phyloP scores from a whole-genome alignment of 768 basidiomycete species.

The Phlebiopsis gigantea region DNA sequence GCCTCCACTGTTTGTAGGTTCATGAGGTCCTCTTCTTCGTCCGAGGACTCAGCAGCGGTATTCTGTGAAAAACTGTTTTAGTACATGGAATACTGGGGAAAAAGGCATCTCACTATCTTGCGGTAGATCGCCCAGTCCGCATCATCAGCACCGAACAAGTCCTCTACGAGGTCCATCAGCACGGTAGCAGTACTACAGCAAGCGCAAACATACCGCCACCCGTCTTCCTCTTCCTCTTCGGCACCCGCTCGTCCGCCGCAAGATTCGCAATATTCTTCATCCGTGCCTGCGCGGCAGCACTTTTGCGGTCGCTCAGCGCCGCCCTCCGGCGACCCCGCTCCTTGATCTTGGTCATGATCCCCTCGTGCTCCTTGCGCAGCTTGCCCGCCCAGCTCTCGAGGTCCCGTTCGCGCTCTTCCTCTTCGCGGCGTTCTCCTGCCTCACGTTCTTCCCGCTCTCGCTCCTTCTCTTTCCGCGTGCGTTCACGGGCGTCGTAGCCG shows the following conservation, averaged over 20 bases:
- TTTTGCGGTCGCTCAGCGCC: slow-evolving; percentile 86
- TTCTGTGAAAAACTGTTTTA: slow-evolving; percentile 41
- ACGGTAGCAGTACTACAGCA: neutral
- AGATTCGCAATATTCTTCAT: slow-evolving; percentile 95
- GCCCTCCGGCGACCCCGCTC: slow-evolving; percentile 74
- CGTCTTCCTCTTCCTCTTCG: slow-evolving; percentile 82
- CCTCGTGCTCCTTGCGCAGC: slow-evolving; percentile 78
- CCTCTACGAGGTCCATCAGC: slow-evolving; percentile 46
- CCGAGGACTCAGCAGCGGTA: slow-evolving; percentile 64
- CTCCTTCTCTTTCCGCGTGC: slow-evolving; percentile 83
- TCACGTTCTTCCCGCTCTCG: slow-evolving; percentile 67
- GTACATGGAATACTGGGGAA: neutral
- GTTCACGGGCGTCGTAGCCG: slow-evolving; percentile 85
- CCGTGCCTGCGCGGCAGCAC: slow-evolving; percentile 88
- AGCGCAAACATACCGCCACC: slow-evolving; percentile 56
- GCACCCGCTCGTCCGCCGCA: slow-evolving; percentile 78
- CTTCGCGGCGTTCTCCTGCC: slow-evolving; percentile 60
- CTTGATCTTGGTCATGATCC: slow-evolving; percentile 79
- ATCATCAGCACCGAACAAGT: slow-evolving; percentile 90
- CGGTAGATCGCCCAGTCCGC: slow-evolving; percentile 98
- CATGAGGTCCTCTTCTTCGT: slow-evolving; percentile 83
- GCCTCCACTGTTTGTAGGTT: slow-evolving; percentile 72
- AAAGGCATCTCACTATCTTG: slow-evolving; percentile 65
- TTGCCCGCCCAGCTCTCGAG: slow-evolving; percentile 68
- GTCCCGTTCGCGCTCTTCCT: slow-evolving; percentile 70